A percentile compares a stretch with the other conserved stretches of the same genome.
phyloP scores from a whole-genome alignment of 768 basidiomycete genomes.

The Serpula lacrymans region DNA sequence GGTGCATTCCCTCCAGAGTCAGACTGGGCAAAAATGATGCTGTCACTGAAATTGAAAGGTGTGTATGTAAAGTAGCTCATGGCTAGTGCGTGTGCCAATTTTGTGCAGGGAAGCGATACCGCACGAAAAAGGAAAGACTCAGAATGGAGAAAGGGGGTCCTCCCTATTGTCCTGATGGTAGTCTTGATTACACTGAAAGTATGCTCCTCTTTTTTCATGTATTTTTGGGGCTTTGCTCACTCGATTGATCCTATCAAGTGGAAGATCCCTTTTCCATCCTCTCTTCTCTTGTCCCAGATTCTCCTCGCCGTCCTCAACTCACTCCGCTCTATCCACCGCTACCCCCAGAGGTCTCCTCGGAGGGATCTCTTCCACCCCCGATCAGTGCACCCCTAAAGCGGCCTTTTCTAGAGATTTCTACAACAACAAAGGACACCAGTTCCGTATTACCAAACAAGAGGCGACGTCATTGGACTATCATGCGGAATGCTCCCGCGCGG shows the following conservation, averaged over 20 bases:
- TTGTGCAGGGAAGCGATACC: slow-evolving; percentile 64
- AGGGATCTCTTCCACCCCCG: slow-evolving; percentile 22
- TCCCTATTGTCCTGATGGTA: slow-evolving; percentile 70
- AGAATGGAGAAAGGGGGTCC: slow-evolving; percentile 77
- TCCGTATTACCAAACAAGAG: slow-evolving; percentile 15
- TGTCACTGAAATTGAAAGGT: slow-evolving; percentile 77
- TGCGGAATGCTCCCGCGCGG: slow-evolving; percentile 47
- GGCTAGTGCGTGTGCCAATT: not conserved
- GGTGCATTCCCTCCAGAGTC: slow-evolving; percentile 69
- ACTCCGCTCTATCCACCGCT: slow-evolving; percentile 52
- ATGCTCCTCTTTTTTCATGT: slow-evolving; percentile 17
- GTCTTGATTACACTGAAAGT: slow-evolving; percentile 73
- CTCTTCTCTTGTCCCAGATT: slow-evolving; percentile 59
- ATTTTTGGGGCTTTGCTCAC: slow-evolving; percentile 2
- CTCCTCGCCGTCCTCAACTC: slow-evolving; percentile 50
- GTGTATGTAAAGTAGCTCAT: slow-evolving; percentile 6
- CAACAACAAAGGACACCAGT: slow-evolving; percentile 5
- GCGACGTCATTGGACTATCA: slow-evolving; percentile 60
- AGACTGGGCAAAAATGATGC: slow-evolving; percentile 70
- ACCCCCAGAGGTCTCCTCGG: slow-evolving; percentile 18
- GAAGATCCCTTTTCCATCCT: slow-evolving; percentile 76
- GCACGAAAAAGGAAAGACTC: slow-evolving; percentile 77
- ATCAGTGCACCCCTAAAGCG: slow-evolving; percentile 22
- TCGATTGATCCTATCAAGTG: slow-evolving; percentile 55
- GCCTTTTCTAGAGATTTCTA: slow-evolving; percentile 13